Evolutionary conservation across 257 asterid species (phyloP).

Genomic region (Cynanchum wilfordii): DNA sequence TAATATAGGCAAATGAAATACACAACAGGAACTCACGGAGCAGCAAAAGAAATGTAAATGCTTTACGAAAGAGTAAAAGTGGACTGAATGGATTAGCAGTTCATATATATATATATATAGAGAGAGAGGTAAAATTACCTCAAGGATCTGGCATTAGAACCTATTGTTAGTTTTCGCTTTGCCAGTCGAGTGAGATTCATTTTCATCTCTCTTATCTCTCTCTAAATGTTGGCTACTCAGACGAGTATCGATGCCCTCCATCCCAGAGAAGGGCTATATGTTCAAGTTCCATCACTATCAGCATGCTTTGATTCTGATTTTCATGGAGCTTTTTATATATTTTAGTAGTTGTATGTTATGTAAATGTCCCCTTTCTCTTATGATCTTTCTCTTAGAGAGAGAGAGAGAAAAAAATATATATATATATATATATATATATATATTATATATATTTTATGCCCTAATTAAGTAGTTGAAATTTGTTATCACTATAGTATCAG

Average conservation of each 20-base stretch:
- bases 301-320: not conserved
- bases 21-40: conserved; percentile 72
- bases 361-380: conserved; percentile 8
- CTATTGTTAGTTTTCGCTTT: conserved; percentile 1
- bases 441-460: not conserved
- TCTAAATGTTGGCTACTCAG: conserved; percentile 27
- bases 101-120: not conserved
- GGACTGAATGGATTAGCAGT: conserved; percentile 6
- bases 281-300: conserved; percentile 14
- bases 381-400: conserved; percentile 13
- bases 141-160: conserved; percentile 8
- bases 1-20: conserved; percentile 5
- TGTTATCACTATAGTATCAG: conserved; percentile 5
- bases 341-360: conserved; percentile 12
- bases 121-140: conserved; percentile 9
- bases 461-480: conserved; percentile 14
- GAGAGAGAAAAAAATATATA: too few species aligned
- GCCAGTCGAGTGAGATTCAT: conserved; percentile 17
- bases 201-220: conserved; percentile 3
- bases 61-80: conserved; percentile 36
- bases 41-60: conserved; percentile 84
- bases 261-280: conserved; percentile 16
- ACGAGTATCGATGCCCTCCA: conserved; percentile 15
- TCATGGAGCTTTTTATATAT: conserved; percentile 1
- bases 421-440: not conserved